phyloP scores from a whole-genome alignment of 2,329 filamentous ascomycete species.

The Fusarium papillatum region DNA sequence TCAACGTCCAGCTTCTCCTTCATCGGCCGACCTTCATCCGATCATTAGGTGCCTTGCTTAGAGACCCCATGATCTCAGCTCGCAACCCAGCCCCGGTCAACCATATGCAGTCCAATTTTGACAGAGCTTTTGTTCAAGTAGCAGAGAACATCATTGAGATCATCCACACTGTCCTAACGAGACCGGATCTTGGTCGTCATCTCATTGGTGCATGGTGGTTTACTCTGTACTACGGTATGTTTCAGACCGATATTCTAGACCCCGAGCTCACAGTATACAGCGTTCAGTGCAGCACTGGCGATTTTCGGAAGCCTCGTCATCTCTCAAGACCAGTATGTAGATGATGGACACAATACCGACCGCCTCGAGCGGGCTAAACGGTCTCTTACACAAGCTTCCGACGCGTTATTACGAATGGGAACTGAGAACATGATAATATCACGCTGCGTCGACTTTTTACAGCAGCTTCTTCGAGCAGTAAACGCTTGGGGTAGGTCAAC shows the following conservation, averaged over 20 bases:
- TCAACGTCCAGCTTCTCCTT: not conserved
- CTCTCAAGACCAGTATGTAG: not conserved
- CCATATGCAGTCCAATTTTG: not conserved
- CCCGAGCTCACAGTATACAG: not conserved
- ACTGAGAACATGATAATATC: not conserved
- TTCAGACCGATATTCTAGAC: not conserved
- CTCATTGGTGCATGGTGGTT: slow-evolving; percentile 1
- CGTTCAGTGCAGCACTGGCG: slow-evolving; percentile 3
- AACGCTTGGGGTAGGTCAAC: not conserved
- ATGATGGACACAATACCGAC: not conserved
- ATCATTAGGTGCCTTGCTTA: slow-evolving; percentile 1
- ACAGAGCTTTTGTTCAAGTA: not conserved
- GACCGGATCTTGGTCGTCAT: not conserved
- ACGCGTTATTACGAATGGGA: not conserved
- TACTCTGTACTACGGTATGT: not conserved
- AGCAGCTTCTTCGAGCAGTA: not conserved
- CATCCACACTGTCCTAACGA: not conserved
- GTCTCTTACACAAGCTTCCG: not conserved
- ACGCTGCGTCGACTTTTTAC: not conserved
- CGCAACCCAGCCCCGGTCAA: not conserved
- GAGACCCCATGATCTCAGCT: not conserved
- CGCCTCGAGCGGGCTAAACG: not conserved
- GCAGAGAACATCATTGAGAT: not conserved
- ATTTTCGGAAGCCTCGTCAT: slow-evolving; percentile 2
- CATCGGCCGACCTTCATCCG: not conserved